Conservation (phyloP, 495 filamentous ascomycete genomes). For the Tuber indicum region DNA sequence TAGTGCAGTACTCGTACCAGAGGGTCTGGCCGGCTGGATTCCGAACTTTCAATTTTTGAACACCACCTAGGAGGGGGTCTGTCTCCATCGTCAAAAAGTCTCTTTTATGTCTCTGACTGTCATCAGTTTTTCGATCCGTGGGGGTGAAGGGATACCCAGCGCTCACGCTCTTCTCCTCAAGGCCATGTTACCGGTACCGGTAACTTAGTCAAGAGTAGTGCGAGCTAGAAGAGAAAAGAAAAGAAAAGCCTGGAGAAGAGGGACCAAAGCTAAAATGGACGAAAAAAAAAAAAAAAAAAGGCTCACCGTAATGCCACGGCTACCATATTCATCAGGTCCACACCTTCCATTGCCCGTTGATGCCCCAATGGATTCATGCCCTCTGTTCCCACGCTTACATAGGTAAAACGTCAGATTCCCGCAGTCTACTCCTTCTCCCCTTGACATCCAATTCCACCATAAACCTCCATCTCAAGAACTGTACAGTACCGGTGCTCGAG, state of each 20-base stretch:
- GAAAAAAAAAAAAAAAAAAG: not conserved
- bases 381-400: not conserved
- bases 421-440: not conserved
- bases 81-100: constrained; percentile 8
- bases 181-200: not conserved
- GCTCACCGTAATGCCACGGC: not conserved
- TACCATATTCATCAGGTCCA: not conserved
- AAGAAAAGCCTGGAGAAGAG: not conserved
- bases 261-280: not conserved
- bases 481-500: not conserved
- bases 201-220: not conserved
- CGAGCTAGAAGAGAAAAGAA: not conserved
- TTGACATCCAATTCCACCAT: not conserved
- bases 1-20: constrained; percentile 2
- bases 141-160: constrained; percentile 11
- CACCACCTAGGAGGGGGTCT: constrained; percentile 18
- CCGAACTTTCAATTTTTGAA: constrained; percentile 32
- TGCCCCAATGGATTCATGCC: not conserved
- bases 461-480: not conserved
- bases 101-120: not conserved
- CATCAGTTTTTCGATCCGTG: constrained; percentile 10
- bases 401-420: not conserved
- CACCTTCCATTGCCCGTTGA: not conserved
- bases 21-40: constrained; percentile 32
- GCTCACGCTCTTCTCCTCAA: not conserved